These are phyloP conservation scores for Fusarium avenaceum DNA, from an alignment of 2,329 filamentous ascomycete species.

Conservation along the genomic window DNA sequence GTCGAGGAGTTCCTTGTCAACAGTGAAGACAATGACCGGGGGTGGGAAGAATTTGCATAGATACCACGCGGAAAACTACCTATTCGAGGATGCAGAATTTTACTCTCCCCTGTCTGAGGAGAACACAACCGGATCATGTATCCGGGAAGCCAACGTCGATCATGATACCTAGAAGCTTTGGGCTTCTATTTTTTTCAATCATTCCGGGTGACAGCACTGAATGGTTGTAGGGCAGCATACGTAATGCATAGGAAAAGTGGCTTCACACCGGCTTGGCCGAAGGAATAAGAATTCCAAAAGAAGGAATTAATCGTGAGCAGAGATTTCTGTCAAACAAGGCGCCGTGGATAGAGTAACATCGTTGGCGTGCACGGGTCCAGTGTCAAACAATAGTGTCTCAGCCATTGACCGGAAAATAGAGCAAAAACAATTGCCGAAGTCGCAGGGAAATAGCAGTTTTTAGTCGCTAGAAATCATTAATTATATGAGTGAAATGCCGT, in stretches of 20 bases:
- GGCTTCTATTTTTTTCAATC: not conserved
- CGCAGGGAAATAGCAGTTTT: not conserved
- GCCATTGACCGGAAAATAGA: conserved; percentile 20
- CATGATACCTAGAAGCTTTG: conserved; percentile 21
- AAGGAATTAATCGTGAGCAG: conserved; percentile 23
- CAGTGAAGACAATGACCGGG: not conserved
- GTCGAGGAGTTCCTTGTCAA: not conserved
- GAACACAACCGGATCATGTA: conserved; percentile 15
- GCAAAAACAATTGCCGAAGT: conserved; percentile 31
- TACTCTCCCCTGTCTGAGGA: conserved; percentile 2
- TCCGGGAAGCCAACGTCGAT: conserved; percentile 15
- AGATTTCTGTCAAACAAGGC: conserved; percentile 28
- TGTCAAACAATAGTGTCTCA: conserved; percentile 32
- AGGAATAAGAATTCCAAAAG: conserved; percentile 16
- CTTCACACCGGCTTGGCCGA: conserved; percentile 28
- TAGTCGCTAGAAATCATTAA: not conserved
- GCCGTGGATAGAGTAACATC: conserved; percentile 35
- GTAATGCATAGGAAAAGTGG: conserved; percentile 1
- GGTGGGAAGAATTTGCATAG: not conserved
- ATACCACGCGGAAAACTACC: conserved; percentile 11
- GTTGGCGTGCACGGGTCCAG: conserved; percentile 19
- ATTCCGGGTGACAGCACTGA: not conserved
- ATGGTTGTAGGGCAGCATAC: not conserved
- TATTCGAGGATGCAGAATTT: conserved; percentile 16
- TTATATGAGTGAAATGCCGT: conserved; percentile 19